phyloP scores from a whole-genome alignment of 2,329 filamentous ascomycete species.

The Colletotrichum sp. region DNA sequence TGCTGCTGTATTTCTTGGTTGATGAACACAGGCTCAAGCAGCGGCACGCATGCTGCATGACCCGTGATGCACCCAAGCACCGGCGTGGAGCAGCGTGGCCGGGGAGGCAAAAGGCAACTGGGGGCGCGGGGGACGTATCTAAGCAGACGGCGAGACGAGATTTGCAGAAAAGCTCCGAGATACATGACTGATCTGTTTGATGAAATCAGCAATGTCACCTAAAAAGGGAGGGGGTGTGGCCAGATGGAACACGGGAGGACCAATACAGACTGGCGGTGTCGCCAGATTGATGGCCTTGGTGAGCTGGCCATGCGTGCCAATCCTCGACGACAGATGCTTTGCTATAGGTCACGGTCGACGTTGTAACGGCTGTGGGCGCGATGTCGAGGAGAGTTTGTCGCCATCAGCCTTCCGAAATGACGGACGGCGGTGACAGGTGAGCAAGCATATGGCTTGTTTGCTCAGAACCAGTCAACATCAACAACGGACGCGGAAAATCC shows the following conservation, averaged over 20 bases:
- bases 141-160: neutral
- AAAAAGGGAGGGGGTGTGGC: neutral
- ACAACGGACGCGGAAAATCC: neutral
- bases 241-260: neutral
- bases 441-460: neutral
- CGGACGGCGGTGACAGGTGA: slow-evolving; percentile 1
- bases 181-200: slow-evolving; percentile 6
- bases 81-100: neutral
- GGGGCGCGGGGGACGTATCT: neutral
- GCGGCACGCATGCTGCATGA: neutral
- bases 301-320: neutral
- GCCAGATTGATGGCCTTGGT: neutral
- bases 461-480: neutral
- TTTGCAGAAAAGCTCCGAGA: slow-evolving; percentile 17
- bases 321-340: neutral
- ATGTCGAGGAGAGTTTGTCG: slow-evolving; percentile 2
- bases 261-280: neutral
- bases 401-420: slow-evolving; percentile 7
- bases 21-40: neutral
- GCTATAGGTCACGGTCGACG: neutral
- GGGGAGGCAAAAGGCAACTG: neutral
- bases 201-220: slow-evolving; percentile 3
- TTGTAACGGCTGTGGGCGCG: neutral
- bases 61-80: neutral
- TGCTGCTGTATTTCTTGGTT: neutral